Evolutionary conservation across 169 alveolate species (phyloP), one percentile per base, ranked within the genome.

Genomic region (Babesia ovis): DNA sequence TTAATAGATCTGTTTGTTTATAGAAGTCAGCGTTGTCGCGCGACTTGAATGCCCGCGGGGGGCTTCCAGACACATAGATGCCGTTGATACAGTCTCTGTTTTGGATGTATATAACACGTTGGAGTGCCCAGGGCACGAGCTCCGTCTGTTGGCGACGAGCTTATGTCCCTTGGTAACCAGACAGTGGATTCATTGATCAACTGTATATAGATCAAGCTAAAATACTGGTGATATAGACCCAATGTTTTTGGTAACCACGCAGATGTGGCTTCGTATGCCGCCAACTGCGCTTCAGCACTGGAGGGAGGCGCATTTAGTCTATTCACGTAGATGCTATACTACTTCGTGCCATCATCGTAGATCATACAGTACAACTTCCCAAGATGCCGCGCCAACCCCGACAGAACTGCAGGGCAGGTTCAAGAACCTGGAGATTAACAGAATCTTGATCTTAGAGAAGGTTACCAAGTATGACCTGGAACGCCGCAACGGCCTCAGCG

Each of bases 381-480:
- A n/a, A 14, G 20, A 25, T 0, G 25, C 1, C 1, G 6, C 32
- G 34, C 62, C 61, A 11, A 32, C 50, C 23, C 23, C 32, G 2
- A 41, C n/a, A n/a, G 83, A 72, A n/a, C 59, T 77, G 14, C 14
- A 18, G 43, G 55, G 29, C 25, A 53, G 31, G n/a, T 77, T 50
- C 55, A 56, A 68, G 74, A 20, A 34, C 9, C 50, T 68, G 3
- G 50, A 77, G 37, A 69, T 80, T 35, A 57, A 67, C 22, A 35
- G 70, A 2, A 58, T 80, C 16, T 25, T 58, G 32, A 48, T 80
- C 16, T 60, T 80, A 43, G 88, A 80, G 53, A 80, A 80, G 56
- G 42, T 80, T 2, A 80, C 88, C 41, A 80, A 80, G 42, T 80
- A 58, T 43, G 88, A 80, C 57, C 56, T 80, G 46, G 88, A 80